Percentiles rank a stretch among this genome's conserved stretches.
phyloP scores from a whole-genome alignment of 2,329 filamentous ascomycete genomes.

The Cadophora malorum region DNA sequence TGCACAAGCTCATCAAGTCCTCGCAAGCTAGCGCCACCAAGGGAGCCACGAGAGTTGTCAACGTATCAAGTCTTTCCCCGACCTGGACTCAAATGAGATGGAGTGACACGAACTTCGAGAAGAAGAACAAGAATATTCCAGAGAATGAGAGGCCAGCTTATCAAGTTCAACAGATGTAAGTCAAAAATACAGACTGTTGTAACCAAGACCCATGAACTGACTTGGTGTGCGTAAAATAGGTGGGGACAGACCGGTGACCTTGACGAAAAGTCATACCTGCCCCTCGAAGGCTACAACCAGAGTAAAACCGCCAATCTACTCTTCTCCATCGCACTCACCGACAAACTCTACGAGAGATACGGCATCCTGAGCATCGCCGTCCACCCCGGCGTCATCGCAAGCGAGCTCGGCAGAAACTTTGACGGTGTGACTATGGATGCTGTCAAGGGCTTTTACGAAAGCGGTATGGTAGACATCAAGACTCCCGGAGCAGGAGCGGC shows the following conservation, averaged over 20 bases:
- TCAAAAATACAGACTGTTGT: neutral
- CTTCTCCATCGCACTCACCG: slow-evolving; percentile 43
- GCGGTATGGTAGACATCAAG: slow-evolving; percentile 8
- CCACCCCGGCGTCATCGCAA: slow-evolving; percentile 42
- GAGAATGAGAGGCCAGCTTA: slow-evolving; percentile 44
- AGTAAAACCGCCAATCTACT: slow-evolving; percentile 49
- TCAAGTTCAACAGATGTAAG: slow-evolving; percentile 25
- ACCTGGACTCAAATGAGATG: slow-evolving; percentile 42
- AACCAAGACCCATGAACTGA: neutral
- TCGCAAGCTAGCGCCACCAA: neutral
- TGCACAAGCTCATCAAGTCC: slow-evolving; percentile 29
- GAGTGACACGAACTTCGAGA: slow-evolving; percentile 48
- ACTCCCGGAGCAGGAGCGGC: slow-evolving; percentile 27
- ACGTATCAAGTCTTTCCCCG: slow-evolving; percentile 39
- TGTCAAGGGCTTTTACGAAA: slow-evolving; percentile 4
- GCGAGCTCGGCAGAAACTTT: slow-evolving; percentile 44
- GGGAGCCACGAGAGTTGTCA: slow-evolving; percentile 31
- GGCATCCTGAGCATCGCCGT: slow-evolving; percentile 43
- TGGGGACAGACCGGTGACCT: slow-evolving; percentile 39
- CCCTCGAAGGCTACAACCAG: slow-evolving; percentile 48
- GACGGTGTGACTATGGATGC: slow-evolving; percentile 2
- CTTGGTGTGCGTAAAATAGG: neutral
- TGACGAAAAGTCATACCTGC: slow-evolving; percentile 43
- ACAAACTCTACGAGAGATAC: slow-evolving; percentile 37
- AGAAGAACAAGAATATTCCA: slow-evolving; percentile 45